These are phyloP conservation scores for Antrodiella citrinella DNA, from an alignment of 768 basidiomycete genomes.

Conservation along the genomic window DNA sequence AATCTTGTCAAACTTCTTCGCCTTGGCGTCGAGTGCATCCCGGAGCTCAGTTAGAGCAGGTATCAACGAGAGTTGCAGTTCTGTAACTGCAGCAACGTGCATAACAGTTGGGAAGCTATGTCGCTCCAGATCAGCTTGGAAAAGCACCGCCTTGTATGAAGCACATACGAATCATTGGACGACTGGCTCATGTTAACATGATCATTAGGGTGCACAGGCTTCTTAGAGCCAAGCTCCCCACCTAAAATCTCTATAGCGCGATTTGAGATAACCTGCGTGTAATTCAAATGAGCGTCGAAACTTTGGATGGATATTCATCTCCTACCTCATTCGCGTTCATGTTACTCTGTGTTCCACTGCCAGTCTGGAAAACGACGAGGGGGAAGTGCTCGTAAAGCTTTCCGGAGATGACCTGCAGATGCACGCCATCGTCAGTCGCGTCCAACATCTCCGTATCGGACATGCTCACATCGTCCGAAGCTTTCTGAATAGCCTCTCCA, in stretches of 20 bases:
- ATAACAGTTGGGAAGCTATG: conserved; percentile 95
- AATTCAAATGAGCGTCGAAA: background rate
- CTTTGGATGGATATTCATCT: too few relatives aligned
- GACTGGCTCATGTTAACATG: conserved; percentile 99
- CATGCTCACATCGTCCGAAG: conserved; percentile 80
- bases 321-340: conserved; percentile 95
- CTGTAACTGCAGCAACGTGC: conserved; percentile 94
- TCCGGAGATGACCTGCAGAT: conserved; percentile 84
- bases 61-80: conserved; percentile 70
- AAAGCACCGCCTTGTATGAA: background rate
- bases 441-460: background rate
- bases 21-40: conserved; percentile 77
- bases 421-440: background rate
- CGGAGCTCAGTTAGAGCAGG: conserved; percentile 82
- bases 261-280: conserved; percentile 84
- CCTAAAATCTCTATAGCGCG: conserved; percentile 96
- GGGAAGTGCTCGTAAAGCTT: conserved; percentile 95
- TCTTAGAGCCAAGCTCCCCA: conserved; percentile 92
- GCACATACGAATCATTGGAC: conserved; percentile 89
- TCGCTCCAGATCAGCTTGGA: too few relatives aligned
- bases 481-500: conserved; percentile 81
- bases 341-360: conserved; percentile 97
- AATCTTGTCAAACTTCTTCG: conserved; percentile 78
- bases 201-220: conserved; percentile 97
- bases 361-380: conserved; percentile 97